Evolutionary conservation across 2,329 filamentous ascomycete species (phyloP).

Genomic region (Colletotrichum magnum): DNA sequence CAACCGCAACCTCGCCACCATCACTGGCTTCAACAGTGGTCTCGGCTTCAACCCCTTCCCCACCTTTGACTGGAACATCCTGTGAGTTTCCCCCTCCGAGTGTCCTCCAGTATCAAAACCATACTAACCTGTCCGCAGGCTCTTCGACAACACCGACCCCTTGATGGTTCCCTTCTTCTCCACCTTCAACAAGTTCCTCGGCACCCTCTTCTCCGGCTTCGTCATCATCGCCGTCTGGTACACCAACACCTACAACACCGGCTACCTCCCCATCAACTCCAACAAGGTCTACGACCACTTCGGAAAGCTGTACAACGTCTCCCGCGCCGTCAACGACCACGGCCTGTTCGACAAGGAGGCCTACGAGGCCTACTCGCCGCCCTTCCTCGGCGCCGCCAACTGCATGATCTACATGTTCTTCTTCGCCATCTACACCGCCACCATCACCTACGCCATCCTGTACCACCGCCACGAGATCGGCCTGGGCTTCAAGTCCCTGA

Average conservation of each 20-base stretch:
- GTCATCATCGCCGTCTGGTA: constrained; percentile 72
- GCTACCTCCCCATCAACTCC: constrained; percentile 68
- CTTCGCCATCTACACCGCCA: constrained; percentile 68
- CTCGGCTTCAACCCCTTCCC: constrained; percentile 48
- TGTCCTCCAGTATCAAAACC: not conserved
- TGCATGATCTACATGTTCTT: constrained; percentile 68
- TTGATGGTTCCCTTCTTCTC: constrained; percentile 68
- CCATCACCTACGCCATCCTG: constrained; percentile 63
- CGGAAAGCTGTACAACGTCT: constrained; percentile 63
- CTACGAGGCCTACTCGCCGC: constrained; percentile 66
- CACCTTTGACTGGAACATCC: constrained; percentile 50
- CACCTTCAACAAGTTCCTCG: constrained; percentile 73
- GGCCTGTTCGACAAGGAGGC: constrained; percentile 61
- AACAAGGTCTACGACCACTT: constrained; percentile 67
- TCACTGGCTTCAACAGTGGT: constrained; percentile 49
- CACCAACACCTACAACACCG: constrained; percentile 69
- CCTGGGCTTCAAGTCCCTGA: constrained; percentile 63
- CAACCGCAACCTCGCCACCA: constrained; percentile 47
- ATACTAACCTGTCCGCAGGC: constrained; percentile 11
- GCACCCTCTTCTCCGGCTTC: constrained; percentile 68
- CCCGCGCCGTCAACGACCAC: constrained; percentile 55
- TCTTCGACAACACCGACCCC: constrained; percentile 50
- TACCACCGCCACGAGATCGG: constrained; percentile 67
- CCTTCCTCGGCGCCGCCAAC: constrained; percentile 65
- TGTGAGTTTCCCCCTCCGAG: constrained; percentile 24